Evolutionary conservation across 2,329 filamentous ascomycete species (phyloP), one percentile per base, ranked within the genome.

Genomic region (Pseudopyrenochaeta lycopersici): DNA sequence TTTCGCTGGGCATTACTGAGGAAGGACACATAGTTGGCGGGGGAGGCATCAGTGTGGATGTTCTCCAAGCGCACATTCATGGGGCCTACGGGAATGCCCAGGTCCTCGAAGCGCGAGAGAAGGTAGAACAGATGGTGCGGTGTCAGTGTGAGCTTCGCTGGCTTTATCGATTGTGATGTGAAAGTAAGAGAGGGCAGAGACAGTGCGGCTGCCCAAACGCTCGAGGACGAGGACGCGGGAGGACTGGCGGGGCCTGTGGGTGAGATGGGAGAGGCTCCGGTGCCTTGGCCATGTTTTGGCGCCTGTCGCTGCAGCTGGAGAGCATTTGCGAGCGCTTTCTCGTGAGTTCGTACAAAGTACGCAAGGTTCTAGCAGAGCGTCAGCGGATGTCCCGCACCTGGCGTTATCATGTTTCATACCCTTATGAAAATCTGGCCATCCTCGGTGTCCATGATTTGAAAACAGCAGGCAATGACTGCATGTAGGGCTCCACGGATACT

Each of bases 21-120:
- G 74, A 99, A 99, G 3, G 95, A 98, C 44, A 98, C 92, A 81
- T 98, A 98, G 78, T 95, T 96, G 66, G 90, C 88, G 18, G 92
- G 90, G 5, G 91, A 89, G 2, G 88, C 88, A 66, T 92, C 92
- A 67, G 92, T 90, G 76, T 97, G 92, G 40, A 99, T 87, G 73
- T 96, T 97, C 78, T 99, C 95, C 64, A 98, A 81, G 30, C 95
- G 90, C 56, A 99, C 88, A 72, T 95, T 97, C 93, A 97, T 97
- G 29, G 94, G 92, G 4, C 95, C 95, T 59, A 98, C 92, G 58
- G 89, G 84, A 63, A 98, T 95, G 54, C 88, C 88, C 55, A 98
- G 84, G 60, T 97, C 94, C 79, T 97, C 93, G 77, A 98, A 97
- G 49, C 92, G 91, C 51, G 92, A 97, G 49, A 99, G 85, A 29